These are phyloP conservation scores for Plicaturopsis crispa DNA, from an alignment of 768 basidiomycete species.

Conservation along the genomic window DNA sequence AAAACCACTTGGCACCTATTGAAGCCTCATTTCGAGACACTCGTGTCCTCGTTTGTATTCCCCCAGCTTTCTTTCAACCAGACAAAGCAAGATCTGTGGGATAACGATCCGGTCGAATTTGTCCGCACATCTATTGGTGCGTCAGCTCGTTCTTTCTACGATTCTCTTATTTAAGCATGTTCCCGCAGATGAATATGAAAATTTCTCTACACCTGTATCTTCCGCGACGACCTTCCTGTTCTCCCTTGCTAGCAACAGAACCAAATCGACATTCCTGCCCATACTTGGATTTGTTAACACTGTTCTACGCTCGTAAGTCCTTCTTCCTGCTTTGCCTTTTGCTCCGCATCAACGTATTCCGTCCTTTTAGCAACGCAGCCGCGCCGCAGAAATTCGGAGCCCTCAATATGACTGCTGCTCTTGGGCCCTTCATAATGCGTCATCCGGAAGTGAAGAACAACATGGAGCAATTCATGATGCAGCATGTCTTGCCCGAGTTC, in stretches of 20 bases:
- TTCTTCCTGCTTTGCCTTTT: not conserved
- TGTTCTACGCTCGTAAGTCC: constrained; percentile 57
- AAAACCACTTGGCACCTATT: constrained; percentile 86
- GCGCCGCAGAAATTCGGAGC: constrained; percentile 76
- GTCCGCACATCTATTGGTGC: constrained; percentile 68
- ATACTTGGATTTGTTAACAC: constrained; percentile 73
- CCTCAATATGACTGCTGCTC: constrained; percentile 71
- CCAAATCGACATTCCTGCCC: constrained; percentile 75
- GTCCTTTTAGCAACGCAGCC: constrained; percentile 19
- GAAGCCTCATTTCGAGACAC: constrained; percentile 74
- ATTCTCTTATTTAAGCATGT: constrained; percentile 4
- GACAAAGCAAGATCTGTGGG: constrained; percentile 63
- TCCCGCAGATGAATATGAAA: constrained; percentile 73
- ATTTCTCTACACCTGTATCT: constrained; percentile 66
- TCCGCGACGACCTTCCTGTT: constrained; percentile 79
- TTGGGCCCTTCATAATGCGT: constrained; percentile 75
- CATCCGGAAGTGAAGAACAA: constrained; percentile 72
- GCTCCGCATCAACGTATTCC: not conserved
- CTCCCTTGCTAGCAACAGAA: constrained; percentile 69
- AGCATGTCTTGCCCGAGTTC: constrained; percentile 72
- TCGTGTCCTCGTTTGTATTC: constrained; percentile 80
- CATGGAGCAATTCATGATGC: constrained; percentile 73
- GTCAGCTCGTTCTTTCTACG: constrained; percentile 8
- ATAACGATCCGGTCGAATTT: constrained; percentile 79
- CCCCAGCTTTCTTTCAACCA: constrained; percentile 79